phyloP scores from a whole-genome alignment of 768 basidiomycete species.

The Flagelloscypha sp. region DNA sequence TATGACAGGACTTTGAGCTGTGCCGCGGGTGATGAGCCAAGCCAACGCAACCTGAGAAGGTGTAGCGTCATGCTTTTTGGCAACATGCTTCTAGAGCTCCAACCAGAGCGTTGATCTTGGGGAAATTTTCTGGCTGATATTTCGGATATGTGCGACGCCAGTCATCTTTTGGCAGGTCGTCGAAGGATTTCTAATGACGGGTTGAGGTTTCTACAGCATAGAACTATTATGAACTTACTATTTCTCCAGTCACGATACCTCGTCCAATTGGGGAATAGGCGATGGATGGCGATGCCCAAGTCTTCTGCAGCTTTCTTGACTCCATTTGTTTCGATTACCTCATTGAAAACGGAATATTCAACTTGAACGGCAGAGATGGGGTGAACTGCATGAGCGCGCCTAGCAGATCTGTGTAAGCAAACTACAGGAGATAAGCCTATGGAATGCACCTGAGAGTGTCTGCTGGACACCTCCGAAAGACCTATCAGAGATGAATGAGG shows the following conservation, averaged over 20 bases:
- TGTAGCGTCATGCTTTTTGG: slow-evolving; percentile 20
- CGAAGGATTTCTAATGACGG: neutral
- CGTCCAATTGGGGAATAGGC: slow-evolving; percentile 30
- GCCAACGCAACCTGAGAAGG: slow-evolving; percentile 19
- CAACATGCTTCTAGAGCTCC: slow-evolving; percentile 22
- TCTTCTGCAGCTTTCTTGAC: no score
- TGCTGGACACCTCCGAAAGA: no score
- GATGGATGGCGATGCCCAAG: slow-evolving; percentile 25
- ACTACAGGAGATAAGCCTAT: slow-evolving; percentile 48
- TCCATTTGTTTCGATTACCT: slow-evolving; percentile 14
- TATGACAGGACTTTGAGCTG: slow-evolving; percentile 25
- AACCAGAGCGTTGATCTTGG: slow-evolving; percentile 17
- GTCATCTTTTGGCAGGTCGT: slow-evolving; percentile 29
- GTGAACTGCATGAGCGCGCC: slow-evolving; percentile 28
- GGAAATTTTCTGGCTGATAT: neutral
- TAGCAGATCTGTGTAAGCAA: slow-evolving; percentile 42
- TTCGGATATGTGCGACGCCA: slow-evolving; percentile 28
- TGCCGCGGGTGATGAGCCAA: slow-evolving; percentile 17
- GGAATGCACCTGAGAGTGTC: no score
- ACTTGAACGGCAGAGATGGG: slow-evolving; percentile 27
- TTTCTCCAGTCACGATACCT: slow-evolving; percentile 27
- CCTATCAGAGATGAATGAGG: no score
- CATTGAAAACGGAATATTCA: slow-evolving; percentile 27
- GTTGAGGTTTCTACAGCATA: no score
- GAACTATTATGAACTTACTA: slow-evolving; percentile 9